Evolutionary conservation across 2,329 filamentous ascomycete genomes (phyloP).

Genomic region (Chaetoscypha palmicola): DNA sequence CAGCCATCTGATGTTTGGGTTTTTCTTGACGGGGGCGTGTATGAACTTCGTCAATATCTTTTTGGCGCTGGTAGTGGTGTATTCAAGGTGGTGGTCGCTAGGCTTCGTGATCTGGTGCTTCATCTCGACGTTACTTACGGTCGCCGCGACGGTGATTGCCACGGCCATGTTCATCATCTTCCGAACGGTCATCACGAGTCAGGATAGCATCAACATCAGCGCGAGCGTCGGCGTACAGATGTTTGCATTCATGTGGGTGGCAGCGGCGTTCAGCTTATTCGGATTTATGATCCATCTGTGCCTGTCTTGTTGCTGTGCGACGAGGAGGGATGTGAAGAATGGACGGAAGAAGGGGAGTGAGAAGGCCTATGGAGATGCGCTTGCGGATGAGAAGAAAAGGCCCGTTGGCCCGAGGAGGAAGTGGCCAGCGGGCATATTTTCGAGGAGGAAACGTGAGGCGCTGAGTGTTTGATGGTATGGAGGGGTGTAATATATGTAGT

Average conservation of each 20-base stretch:
- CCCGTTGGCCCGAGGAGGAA: slow-evolving; percentile 2
- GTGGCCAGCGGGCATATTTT: slow-evolving; percentile 9
- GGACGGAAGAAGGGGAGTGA: slow-evolving; percentile 26
- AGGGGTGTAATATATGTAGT: no score
- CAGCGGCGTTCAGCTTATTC: slow-evolving; percentile 56
- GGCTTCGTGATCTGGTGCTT: slow-evolving; percentile 63
- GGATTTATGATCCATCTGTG: slow-evolving; percentile 68
- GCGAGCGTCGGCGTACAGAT: slow-evolving; percentile 65
- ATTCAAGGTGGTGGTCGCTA: slow-evolving; percentile 52
- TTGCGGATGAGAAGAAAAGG: slow-evolving; percentile 15
- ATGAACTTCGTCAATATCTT: slow-evolving; percentile 69
- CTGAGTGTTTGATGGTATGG: slow-evolving; percentile 5
- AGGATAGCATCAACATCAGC: slow-evolving; percentile 67
- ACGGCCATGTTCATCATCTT: slow-evolving; percentile 82
- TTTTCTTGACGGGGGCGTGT: slow-evolving; percentile 67
- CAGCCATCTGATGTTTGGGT: slow-evolving; percentile 81
- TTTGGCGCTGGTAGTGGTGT: slow-evolving; percentile 39
- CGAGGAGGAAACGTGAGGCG: background rate
- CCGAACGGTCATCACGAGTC: slow-evolving; percentile 64
- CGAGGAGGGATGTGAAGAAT: slow-evolving; percentile 27
- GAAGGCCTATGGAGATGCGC: slow-evolving; percentile 23
- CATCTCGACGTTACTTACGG: slow-evolving; percentile 58
- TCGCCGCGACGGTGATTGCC: slow-evolving; percentile 65
- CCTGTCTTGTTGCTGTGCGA: slow-evolving; percentile 66
- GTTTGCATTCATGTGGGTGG: slow-evolving; percentile 88